Conservation (phyloP, 306 rosid genomes). For the Corylus avellana region DNA sequence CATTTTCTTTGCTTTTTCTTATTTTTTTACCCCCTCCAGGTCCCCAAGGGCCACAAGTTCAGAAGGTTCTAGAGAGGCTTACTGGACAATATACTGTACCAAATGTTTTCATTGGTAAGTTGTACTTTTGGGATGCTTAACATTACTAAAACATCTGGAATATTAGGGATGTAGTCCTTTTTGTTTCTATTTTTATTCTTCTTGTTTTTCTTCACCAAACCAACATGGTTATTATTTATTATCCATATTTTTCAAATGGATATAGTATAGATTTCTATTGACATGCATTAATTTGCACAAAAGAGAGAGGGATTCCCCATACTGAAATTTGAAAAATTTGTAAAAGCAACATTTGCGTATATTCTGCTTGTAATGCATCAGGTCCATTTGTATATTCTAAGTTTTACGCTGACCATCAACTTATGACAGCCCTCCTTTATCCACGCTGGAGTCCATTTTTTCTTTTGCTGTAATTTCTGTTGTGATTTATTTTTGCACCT, state of each 20-base stretch:
- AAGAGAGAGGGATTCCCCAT: neutral
- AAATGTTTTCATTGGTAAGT: conserved; percentile 88
- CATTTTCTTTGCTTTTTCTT: neutral
- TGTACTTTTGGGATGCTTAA: conserved; percentile 1
- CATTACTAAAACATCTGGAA: neutral
- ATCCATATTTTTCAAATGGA: neutral
- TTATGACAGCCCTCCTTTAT: neutral
- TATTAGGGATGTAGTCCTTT: neutral
- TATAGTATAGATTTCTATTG: neutral
- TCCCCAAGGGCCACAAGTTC: conserved; percentile 96
- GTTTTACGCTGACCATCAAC: neutral
- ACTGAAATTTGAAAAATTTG: neutral
- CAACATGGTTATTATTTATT: neutral
- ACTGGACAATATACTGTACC: conserved; percentile 96
- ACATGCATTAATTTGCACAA: neutral
- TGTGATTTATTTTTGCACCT: neutral
- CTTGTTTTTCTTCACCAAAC: neutral
- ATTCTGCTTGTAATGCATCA: neutral
- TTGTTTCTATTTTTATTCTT: neutral
- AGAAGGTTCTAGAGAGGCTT: conserved; percentile 78
- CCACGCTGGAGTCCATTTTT: neutral
- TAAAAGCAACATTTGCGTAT: neutral
- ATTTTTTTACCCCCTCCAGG: conserved; percentile 47
- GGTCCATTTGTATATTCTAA: neutral
- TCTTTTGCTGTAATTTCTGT: neutral